Conservation (phyloP, 2,329 filamentous ascomycete species). For the Pestalotiopsis sp. region DNA sequence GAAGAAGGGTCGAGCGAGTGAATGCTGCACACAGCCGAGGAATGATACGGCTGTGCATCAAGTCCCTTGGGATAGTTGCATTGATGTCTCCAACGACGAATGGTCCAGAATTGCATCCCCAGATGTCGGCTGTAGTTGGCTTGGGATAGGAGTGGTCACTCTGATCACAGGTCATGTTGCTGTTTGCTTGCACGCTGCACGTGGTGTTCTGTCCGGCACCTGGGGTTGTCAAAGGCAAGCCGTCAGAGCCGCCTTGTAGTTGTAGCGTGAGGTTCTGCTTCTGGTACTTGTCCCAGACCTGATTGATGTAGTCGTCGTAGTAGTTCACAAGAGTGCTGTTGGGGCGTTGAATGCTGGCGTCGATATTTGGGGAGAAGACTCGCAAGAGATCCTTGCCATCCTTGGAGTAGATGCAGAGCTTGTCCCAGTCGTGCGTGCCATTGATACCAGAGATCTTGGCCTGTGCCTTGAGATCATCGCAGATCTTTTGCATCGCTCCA, state of each 20-base stretch:
- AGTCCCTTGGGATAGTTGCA: conserved; percentile 23
- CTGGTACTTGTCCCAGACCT: conserved; percentile 44
- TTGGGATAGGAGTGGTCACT: conserved; percentile 41
- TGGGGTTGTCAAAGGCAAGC: conserved; percentile 11
- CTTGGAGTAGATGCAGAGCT: conserved; percentile 38
- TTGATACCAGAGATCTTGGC: conserved; percentile 14
- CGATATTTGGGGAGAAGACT: conserved; percentile 44
- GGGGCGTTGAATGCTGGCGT: conserved; percentile 30
- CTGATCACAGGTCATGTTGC: conserved; percentile 33
- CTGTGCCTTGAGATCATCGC: conserved; percentile 23
- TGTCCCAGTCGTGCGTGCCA: conserved; percentile 29
- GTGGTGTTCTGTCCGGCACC: conserved; percentile 27
- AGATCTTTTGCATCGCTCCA: conserved; percentile 39
- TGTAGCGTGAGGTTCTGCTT: conserved; percentile 39
- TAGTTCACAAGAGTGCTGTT: conserved; percentile 38
- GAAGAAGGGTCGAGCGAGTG: conserved; percentile 44
- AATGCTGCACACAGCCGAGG: conserved; percentile 52
- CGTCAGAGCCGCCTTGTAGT: conserved; percentile 38
- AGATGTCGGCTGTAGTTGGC: conserved; percentile 46
- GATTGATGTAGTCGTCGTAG: conserved; percentile 45
- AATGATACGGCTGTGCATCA: conserved; percentile 40
- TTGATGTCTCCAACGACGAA: conserved; percentile 37
- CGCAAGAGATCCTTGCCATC: conserved; percentile 37
- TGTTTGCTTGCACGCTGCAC: conserved; percentile 36
- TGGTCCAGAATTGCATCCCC: conserved; percentile 48